Evolutionary conservation across 306 rosid genomes (phyloP).

Genomic region (Rubus idaeus): DNA sequence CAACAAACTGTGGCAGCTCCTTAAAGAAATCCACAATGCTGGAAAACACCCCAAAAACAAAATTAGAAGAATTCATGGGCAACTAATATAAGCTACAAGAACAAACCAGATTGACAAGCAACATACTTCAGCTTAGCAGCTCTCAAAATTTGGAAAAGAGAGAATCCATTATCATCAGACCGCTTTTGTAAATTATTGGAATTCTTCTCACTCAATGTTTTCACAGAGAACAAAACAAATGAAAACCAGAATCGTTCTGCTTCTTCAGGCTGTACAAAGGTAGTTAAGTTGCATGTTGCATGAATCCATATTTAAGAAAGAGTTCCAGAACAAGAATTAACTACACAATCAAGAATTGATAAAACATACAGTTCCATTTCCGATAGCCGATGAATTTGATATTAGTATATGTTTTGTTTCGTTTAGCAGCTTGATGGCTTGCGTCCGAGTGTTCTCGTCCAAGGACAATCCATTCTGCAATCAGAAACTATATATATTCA

Average conservation of each 20-base stretch:
- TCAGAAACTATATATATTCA: not conserved
- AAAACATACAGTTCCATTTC: slow-evolving; percentile 61
- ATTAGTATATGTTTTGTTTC: slow-evolving; percentile 60
- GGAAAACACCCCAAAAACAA: slow-evolving; percentile 29
- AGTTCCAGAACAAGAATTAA: not conserved
- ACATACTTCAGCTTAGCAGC: slow-evolving; percentile 78
- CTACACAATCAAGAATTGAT: not conserved
- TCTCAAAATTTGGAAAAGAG: slow-evolving; percentile 78
- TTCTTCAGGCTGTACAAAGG: slow-evolving; percentile 69
- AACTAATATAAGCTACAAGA: slow-evolving; percentile 17
- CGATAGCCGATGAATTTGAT: slow-evolving; percentile 58
- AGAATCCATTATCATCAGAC: slow-evolving; percentile 45
- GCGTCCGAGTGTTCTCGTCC: slow-evolving; percentile 47
- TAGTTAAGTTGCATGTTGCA: slow-evolving; percentile 6
- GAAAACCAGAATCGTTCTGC: slow-evolving; percentile 84
- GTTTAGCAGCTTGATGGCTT: slow-evolving; percentile 58
- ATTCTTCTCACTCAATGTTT: slow-evolving; percentile 52
- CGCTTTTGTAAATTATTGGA: slow-evolving; percentile 37
- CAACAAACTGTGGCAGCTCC: slow-evolving; percentile 95
- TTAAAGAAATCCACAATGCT: slow-evolving; percentile 85
- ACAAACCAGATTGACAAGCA: slow-evolving; percentile 19
- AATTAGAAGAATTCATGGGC: slow-evolving; percentile 21
- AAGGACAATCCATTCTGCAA: slow-evolving; percentile 58
- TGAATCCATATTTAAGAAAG: not conserved
- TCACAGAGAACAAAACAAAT: slow-evolving; percentile 67